Base-by-base conservation (phyloP, 139 green algal species). In the Helicosporidium sp. region DNA sequence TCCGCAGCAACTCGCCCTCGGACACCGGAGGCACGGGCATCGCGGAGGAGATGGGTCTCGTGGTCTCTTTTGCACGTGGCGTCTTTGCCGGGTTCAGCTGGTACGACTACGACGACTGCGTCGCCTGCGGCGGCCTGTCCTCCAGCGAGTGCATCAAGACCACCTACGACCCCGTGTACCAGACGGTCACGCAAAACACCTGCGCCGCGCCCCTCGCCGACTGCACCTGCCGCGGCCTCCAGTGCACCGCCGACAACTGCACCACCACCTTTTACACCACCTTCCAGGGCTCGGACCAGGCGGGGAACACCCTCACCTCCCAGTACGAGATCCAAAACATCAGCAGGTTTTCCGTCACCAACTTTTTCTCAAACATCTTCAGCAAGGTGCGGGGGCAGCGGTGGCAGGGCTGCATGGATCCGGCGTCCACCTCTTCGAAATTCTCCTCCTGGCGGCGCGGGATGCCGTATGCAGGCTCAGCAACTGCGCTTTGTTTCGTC, bases 31-130 rank as follows among this genome's bases (percentile, higher is more conserved):
- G 62, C 15, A 33, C 20, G 18, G 65, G 65, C 3, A 50, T 61
- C 26, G 64, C 62, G 12, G 29, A 59, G 23, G 31, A 51, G 25
- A 43, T 72, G 53, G 61, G 41, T 25, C 36, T 69, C 19, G 17
- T 70, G 28, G 47, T 53, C 36, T 26, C 20, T 25, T 70, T 66
- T 24, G 26, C 41, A 39, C 49, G 49, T 27, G 49, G 49, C 49
- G 17, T 15, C 19, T 56, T 56, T 41, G 29, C 20, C 26, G 49
- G 49, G 10, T 49, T 56, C 49, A 48, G 27, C 10, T 74, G 66
- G 66, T 69, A 61, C 33, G 58, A 74, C 43, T 51, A 51, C 26
- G 55, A 62, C 43, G 18, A 28, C 10, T 74, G 62, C 54, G 41
- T 44, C 29, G 15, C 10, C 0, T 74, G 65, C 43, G 57, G 57